Conservation (phyloP, 768 basidiomycete species). For the Jaapia argillacea region DNA sequence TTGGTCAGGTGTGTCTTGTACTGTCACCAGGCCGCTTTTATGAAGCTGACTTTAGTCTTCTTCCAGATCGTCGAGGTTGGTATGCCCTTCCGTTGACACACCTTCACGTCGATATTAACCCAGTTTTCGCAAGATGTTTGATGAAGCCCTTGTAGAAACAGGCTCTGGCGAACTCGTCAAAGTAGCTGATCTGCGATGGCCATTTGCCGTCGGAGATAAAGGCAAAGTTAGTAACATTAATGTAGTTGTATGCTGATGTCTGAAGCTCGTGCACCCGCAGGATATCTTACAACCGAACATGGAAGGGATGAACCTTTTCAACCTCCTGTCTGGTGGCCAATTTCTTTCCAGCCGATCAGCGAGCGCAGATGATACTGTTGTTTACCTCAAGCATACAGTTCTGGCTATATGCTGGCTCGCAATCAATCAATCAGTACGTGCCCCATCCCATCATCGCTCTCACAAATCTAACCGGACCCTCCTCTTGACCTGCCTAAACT, state of each 20-base stretch:
- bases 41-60: slow-evolving; percentile 2
- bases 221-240: slow-evolving; percentile 60
- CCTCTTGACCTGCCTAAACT: too few relatives aligned
- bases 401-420: slow-evolving; percentile 83
- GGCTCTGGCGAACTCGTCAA: slow-evolving; percentile 54
- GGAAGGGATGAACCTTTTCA: slow-evolving; percentile 26
- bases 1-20: slow-evolving; percentile 61
- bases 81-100: neutral
- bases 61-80: slow-evolving; percentile 70
- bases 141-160: slow-evolving; percentile 70
- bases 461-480: neutral
- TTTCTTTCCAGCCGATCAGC: slow-evolving; percentile 22
- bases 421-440: slow-evolving; percentile 70
- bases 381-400: slow-evolving; percentile 66
- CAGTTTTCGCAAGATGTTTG: slow-evolving; percentile 50
- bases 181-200: slow-evolving; percentile 69
- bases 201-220: slow-evolving; percentile 65
- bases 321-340: slow-evolving; percentile 37
- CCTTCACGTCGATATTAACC: neutral
- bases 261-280: slow-evolving; percentile 24
- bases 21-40: slow-evolving; percentile 2
- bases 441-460: slow-evolving; percentile 1
- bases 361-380: slow-evolving; percentile 47
- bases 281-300: slow-evolving; percentile 55
- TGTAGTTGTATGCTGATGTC: neutral